Evolutionary conservation across 2,329 filamentous ascomycete genomes (phyloP).

Genomic region (Celoporthe dispersa): DNA sequence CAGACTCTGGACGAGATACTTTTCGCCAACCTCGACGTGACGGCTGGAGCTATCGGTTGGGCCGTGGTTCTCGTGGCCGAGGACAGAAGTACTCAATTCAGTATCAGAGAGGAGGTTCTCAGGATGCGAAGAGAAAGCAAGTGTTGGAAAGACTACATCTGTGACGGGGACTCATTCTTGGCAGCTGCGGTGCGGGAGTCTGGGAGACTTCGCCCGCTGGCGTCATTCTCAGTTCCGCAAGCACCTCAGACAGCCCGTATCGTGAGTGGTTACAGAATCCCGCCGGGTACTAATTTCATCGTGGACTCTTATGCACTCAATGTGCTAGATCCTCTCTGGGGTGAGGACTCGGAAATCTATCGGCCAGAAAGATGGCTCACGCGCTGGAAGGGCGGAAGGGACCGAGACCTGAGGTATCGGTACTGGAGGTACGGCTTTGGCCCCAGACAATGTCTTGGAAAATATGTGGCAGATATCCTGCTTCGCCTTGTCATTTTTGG

Average conservation of each 20-base stretch:
- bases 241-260: slow-evolving; percentile 41
- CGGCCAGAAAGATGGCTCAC: slow-evolving; percentile 34
- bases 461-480: slow-evolving; percentile 45
- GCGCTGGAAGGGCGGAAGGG: slow-evolving; percentile 30
- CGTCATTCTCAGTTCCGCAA: slow-evolving; percentile 48
- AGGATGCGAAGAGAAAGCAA: background rate
- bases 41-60: slow-evolving; percentile 48
- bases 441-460: slow-evolving; percentile 48
- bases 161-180: slow-evolving; percentile 34
- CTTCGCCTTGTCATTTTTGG: slow-evolving; percentile 34
- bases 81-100: slow-evolving; percentile 37
- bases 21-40: slow-evolving; percentile 53
- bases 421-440: slow-evolving; percentile 53
- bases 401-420: slow-evolving; percentile 40
- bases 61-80: slow-evolving; percentile 46
- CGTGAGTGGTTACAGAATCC: slow-evolving; percentile 42
- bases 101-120: too few relatives aligned
- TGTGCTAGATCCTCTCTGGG: slow-evolving; percentile 45
- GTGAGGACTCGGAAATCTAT: slow-evolving; percentile 39
- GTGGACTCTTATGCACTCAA: slow-evolving; percentile 51
- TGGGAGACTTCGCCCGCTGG: slow-evolving; percentile 43
- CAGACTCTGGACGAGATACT: slow-evolving; percentile 53
- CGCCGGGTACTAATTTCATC: slow-evolving; percentile 44
- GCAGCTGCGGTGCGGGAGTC: slow-evolving; percentile 46
- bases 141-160: slow-evolving; percentile 6